These are phyloP conservation scores for Beauveria australis DNA, from an alignment of 2,329 filamentous ascomycete genomes.

Conservation along the genomic window DNA sequence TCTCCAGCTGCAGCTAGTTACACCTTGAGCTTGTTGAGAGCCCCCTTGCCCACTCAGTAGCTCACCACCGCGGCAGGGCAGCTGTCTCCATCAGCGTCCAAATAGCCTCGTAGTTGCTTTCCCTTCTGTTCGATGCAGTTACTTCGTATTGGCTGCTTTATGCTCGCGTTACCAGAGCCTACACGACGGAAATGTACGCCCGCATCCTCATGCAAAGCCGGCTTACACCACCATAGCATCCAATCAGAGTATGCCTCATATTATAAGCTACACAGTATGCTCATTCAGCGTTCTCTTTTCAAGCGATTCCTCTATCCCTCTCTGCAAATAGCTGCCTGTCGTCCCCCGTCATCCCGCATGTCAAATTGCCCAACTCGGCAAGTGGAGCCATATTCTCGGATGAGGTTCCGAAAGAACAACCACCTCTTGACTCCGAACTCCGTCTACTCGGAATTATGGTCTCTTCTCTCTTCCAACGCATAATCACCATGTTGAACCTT, in stretches of 20 bases:
- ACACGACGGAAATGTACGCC: background rate
- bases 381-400: background rate
- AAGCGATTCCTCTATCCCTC: background rate
- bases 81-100: background rate
- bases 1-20: constrained; percentile 13
- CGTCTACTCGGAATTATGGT: background rate
- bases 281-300: too few species aligned
- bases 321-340: background rate
- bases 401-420: background rate
- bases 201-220: background rate
- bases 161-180: background rate
- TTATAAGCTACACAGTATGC: background rate
- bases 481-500: background rate
- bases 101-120: background rate
- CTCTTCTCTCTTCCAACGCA: background rate
- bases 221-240: background rate
- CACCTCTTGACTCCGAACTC: background rate
- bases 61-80: background rate
- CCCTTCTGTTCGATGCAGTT: constrained; percentile 8
- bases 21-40: constrained; percentile 17
- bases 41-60: constrained; percentile 15
- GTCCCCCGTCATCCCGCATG: background rate
- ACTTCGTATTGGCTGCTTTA: background rate
- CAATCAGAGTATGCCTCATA: background rate
- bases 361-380: background rate